A percentile compares a stretch with the other conserved stretches of the same genome.
Evolutionary conservation across 345 rosid genomes (phyloP).

Genomic region (Reutealis trisperma): DNA sequence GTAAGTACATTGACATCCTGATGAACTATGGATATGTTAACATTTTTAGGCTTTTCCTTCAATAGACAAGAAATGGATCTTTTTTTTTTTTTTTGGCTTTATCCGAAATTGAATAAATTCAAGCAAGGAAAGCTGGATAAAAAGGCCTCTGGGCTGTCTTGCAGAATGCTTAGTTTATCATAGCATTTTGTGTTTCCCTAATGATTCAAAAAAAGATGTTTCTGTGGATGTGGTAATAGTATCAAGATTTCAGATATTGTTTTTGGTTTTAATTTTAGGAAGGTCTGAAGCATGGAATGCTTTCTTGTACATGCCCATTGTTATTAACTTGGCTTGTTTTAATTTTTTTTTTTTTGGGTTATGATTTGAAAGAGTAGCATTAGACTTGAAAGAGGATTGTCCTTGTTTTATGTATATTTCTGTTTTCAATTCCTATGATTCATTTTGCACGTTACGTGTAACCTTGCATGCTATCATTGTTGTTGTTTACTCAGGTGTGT

Average conservation of each 20-base stretch:
- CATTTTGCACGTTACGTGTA: not conserved
- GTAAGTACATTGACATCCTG: not conserved
- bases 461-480: not conserved
- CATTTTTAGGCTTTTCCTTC: conserved; percentile 1
- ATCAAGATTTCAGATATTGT: not conserved
- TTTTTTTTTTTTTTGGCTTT: no score
- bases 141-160: not conserved
- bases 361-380: not conserved
- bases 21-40: not conserved
- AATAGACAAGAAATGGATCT: not conserved
- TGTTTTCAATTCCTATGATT: not conserved
- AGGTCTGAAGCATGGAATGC: not conserved
- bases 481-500: not conserved
- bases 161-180: not conserved
- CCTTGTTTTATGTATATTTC: not conserved
- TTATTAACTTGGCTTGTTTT: not conserved
- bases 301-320: not conserved
- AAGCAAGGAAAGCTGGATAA: not conserved
- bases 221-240: not conserved
- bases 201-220: not conserved
- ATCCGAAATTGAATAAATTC: conserved; percentile 5
- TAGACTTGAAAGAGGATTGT: not conserved
- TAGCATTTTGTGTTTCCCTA: not conserved
- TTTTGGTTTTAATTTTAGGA: not conserved
- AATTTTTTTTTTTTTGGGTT: not conserved